Percentiles rank a stretch among this genome's conserved stretches.
These are phyloP conservation scores for Ophiobolus disseminans DNA, from an alignment of 2,329 filamentous ascomycete genomes.

Conservation along the genomic window DNA sequence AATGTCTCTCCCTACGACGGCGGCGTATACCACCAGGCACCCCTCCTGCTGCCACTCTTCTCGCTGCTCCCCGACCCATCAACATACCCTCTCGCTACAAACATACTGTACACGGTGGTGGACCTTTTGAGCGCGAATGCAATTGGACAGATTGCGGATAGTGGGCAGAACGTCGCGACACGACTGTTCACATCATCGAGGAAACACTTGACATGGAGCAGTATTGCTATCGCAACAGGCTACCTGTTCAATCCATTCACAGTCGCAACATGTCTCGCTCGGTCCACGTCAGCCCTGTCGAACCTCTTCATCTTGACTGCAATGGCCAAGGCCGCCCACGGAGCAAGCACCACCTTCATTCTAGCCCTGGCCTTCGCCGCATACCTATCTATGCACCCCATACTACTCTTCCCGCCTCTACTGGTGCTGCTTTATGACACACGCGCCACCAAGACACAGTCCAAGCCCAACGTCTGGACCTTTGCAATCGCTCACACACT, in stretches of 20 bases:
- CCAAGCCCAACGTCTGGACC: slow-evolving; percentile 37
- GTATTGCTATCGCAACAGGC: slow-evolving; percentile 78
- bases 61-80: slow-evolving; percentile 78
- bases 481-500: slow-evolving; percentile 65
- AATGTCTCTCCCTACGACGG: slow-evolving; percentile 98
- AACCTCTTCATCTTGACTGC: slow-evolving; percentile 87
- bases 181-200: slow-evolving; percentile 80
- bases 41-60: slow-evolving; percentile 89
- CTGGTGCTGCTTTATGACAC: slow-evolving; percentile 73
- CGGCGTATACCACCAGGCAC: slow-evolving; percentile 78
- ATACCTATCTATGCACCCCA: slow-evolving; percentile 91
- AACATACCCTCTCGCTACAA: slow-evolving; percentile 73
- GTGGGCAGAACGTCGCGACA: slow-evolving; percentile 72
- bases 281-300: slow-evolving; percentile 87
- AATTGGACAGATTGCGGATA: slow-evolving; percentile 79
- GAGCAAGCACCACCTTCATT: slow-evolving; percentile 75
- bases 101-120: slow-evolving; percentile 79
- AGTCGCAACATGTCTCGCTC: slow-evolving; percentile 85
- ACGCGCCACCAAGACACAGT: slow-evolving; percentile 35
- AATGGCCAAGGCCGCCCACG: slow-evolving; percentile 78
- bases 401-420: slow-evolving; percentile 83
- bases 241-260: slow-evolving; percentile 95
- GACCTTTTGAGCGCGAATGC: slow-evolving; percentile 85
- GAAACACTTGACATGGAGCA: slow-evolving; percentile 75
- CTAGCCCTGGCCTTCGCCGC: slow-evolving; percentile 85